Base-by-base conservation (phyloP, 2,329 filamentous ascomycete species). In the Ciborinia camelliae region DNA sequence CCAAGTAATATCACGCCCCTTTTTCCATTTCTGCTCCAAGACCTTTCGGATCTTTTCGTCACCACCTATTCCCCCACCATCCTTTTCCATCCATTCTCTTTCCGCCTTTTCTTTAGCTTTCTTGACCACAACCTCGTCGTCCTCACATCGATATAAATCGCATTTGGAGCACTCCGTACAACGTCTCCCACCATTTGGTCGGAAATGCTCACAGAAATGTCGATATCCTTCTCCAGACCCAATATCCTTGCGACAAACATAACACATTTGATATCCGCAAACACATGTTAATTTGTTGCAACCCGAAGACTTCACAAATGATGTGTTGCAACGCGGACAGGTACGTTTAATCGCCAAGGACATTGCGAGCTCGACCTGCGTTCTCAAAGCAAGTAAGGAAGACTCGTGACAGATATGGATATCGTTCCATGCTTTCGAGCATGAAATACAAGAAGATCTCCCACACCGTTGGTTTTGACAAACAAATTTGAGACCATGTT, bases 251-350 rank as follows among this genome's bases (percentile, higher is more conserved):
- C 95, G 90, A 77, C 95, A 99, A 54, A 98, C 86, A 74, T 99
- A 99, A 76, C 95, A 99, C 94, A 98, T 98, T 71, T 90, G 90
- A 78, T 98, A 98, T 10, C 95, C 95, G 77, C 95, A 99, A 20
- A 92, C 88, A 75, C 95, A 98, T 7, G 92, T 94, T 48, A 99
- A 83, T 79, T 98, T 98, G 81, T 99, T 99, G 83, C 95, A 99
- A 72, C 95, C 95, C 32, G 89, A 88, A 8, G 87, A 89, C 77
- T 98, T 98, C 78, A 99, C 91, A 75, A 98, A 98, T 20, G 89
- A 91, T 12, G 93, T 91, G 71, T 91, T 89, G 80, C 95, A 99
- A 55, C 89, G 86, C 10, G 95, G 95, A 75, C 95, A 99, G 12
- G 95, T 94, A 59, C 95, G 90, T 79, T 98, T 99, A 75, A 98